These are phyloP conservation scores for Jackrogersella multiformis DNA, from an alignment of 495 filamentous ascomycete genomes.

Conservation along the genomic window DNA sequence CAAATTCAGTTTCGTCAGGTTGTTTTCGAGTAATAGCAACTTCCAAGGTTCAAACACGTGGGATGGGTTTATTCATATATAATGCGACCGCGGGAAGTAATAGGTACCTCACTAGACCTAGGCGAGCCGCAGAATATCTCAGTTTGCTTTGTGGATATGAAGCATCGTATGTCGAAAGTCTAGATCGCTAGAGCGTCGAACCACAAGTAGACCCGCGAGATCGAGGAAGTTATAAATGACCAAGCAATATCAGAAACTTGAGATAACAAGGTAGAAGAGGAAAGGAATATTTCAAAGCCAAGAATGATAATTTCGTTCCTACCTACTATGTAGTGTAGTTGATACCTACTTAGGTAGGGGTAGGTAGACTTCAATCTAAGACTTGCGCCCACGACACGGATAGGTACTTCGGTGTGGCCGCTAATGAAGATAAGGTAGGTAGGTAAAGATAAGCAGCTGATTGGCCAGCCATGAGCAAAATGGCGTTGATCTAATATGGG, in stretches of 20 bases:
- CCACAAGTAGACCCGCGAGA: conserved; percentile 7
- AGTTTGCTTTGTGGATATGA: conserved; percentile 14
- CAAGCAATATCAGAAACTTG: too few relatives aligned
- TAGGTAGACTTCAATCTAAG: conserved; percentile 1
- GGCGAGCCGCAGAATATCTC: conserved; percentile 8
- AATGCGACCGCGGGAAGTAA: conserved; percentile 16
- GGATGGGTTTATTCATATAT: conserved; percentile 11
- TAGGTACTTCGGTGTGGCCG: conserved; percentile 31
- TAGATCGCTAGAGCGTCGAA: conserved; percentile 30
- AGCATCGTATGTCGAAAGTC: conserved; percentile 26
- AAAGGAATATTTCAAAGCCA: not conserved
- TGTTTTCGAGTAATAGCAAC: conserved; percentile 37
- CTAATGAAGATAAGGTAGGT: conserved; percentile 30
- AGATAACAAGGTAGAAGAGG: conserved; percentile 4
- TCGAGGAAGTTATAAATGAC: not conserved
- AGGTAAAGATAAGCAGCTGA: conserved; percentile 33
- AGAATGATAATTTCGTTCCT: not conserved
- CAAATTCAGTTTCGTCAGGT: conserved; percentile 33
- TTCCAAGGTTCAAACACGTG: not conserved
- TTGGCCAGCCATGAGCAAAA: conserved; percentile 8
- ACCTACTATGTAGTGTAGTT: not conserved
- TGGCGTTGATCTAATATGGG: conserved; percentile 17
- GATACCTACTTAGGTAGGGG: not conserved
- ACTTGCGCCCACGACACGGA: conserved; percentile 19
- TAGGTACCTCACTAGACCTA: conserved; percentile 14